Percentiles rank a stretch among this genome's conserved stretches.
phyloP scores from a whole-genome alignment of 148 eudicot species.

The Spergularia bocconei region DNA sequence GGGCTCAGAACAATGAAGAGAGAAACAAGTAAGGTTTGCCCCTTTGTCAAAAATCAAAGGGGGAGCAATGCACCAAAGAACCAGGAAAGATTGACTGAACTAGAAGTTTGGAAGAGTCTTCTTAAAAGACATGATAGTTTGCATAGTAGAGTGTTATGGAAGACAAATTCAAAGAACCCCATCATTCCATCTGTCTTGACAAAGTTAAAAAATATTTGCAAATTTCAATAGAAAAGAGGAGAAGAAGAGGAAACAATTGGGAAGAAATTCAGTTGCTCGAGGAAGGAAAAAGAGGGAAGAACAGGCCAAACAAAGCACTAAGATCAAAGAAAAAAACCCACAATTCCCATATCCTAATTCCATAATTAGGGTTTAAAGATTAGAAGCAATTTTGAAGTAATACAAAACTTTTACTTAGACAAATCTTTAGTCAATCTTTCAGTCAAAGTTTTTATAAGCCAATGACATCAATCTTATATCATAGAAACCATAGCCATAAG shows the following conservation, averaged over 20 bases:
- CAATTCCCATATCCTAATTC: constrained; percentile 19
- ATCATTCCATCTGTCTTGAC: constrained; percentile 49
- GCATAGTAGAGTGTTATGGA: constrained; percentile 36
- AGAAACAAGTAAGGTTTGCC: constrained; percentile 32
- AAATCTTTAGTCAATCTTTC: constrained; percentile 44
- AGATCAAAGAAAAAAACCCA: constrained; percentile 34
- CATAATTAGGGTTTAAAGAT: constrained; percentile 25
- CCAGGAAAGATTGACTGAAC: constrained; percentile 25
- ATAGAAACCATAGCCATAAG: constrained; percentile 23
- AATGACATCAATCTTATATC: constrained; percentile 53
- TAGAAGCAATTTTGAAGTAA: constrained; percentile 35
- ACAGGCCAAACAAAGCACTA: constrained; percentile 56
- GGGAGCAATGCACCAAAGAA: constrained; percentile 32
- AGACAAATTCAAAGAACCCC: constrained; percentile 64
- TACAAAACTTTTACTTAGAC: neutral
- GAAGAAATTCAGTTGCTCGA: constrained; percentile 77
- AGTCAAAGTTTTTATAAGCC: constrained; percentile 66
- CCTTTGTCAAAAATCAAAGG: constrained; percentile 11
- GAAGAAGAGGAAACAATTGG: constrained; percentile 35
- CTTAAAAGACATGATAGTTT: constrained; percentile 50
- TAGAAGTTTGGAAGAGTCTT: constrained; percentile 27
- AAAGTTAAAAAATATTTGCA: constrained; percentile 36
- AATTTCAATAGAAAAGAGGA: constrained; percentile 51
- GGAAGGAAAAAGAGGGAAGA: constrained; percentile 58
- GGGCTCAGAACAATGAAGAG: constrained; percentile 22